These are phyloP conservation scores for Leishmania martiniquensis DNA, from an alignment of 208 protist species.

Conservation along the genomic window DNA sequence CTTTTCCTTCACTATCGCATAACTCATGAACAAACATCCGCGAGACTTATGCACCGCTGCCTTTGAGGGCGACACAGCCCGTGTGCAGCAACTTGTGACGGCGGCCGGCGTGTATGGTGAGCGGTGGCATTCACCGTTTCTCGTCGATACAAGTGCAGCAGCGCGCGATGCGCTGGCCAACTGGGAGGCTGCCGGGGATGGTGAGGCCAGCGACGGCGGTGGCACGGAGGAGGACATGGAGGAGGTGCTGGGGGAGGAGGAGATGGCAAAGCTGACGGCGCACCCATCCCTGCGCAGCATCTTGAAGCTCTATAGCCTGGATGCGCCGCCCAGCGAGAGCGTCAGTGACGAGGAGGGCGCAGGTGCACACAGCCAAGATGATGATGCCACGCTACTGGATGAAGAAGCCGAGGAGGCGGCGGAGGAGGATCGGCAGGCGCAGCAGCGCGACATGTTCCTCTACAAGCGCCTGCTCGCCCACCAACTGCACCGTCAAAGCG, in stretches of 20 bases:
- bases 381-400: constrained; percentile 15
- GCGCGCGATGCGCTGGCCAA: constrained; percentile 9
- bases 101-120: constrained; percentile 45
- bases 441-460: constrained; percentile 35
- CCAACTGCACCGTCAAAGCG: constrained; percentile 30
- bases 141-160: constrained; percentile 25
- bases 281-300: constrained; percentile 16
- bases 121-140: constrained; percentile 39
- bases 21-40: constrained; percentile 44
- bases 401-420: constrained; percentile 36
- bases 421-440: constrained; percentile 29
- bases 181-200: background rate
- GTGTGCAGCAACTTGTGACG: constrained; percentile 62
- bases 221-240: constrained; percentile 11
- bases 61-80: constrained; percentile 64
- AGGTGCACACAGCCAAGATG: background rate
- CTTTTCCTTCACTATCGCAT: background rate
- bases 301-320: constrained; percentile 24
- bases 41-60: constrained; percentile 70
- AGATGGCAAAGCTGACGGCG: constrained; percentile 15
- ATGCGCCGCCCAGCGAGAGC: constrained; percentile 13
- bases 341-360: background rate
- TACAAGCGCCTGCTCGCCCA: constrained; percentile 39
- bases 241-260: constrained; percentile 19
- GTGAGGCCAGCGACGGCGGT: background rate